Conservation (phyloP, 23 red algal genomes). For the Cyanidioschyzon merolae region DNA sequence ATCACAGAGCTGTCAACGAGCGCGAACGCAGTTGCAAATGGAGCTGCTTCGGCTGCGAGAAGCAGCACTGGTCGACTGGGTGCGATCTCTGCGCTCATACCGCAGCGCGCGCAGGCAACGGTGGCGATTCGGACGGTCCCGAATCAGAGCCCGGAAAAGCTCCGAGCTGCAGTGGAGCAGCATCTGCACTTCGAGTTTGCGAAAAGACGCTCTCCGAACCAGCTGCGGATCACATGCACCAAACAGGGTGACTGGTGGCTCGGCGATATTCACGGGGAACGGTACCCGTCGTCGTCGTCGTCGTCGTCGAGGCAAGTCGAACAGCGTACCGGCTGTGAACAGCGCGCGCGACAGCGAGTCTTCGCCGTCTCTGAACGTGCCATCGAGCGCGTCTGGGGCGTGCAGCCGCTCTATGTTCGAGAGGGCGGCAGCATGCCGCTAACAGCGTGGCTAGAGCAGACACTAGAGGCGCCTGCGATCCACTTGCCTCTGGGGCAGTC, state of each 20-base stretch:
- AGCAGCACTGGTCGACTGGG: constrained; percentile 2
- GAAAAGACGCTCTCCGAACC: constrained; percentile 61
- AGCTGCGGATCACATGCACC: constrained; percentile 31
- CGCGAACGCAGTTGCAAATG: constrained; percentile 17
- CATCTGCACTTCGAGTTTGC: constrained; percentile 50
- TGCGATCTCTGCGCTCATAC: constrained; percentile 45
- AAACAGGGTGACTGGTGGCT: constrained; percentile 78
- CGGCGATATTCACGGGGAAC: constrained; percentile 32
- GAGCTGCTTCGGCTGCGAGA: not conserved
- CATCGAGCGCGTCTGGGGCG: constrained; percentile 46
- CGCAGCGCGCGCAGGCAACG: constrained; percentile 29
- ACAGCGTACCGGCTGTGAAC: not conserved
- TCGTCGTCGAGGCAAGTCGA: no score
- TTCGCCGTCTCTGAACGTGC: constrained; percentile 34
- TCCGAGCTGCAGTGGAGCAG: constrained; percentile 29
- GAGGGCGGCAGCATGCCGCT: constrained; percentile 79
- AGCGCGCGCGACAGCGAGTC: not conserved
- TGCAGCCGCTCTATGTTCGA: constrained; percentile 51
- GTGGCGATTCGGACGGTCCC: constrained; percentile 80
- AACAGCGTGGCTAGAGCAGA: constrained; percentile 41
- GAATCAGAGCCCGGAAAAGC: constrained; percentile 64
- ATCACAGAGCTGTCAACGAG: constrained; percentile 47
- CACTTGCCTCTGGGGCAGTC: constrained; percentile 71
- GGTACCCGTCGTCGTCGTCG: constrained; percentile 5
- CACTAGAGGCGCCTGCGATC: constrained; percentile 37